Evolutionary conservation across 306 rosid genomes (phyloP), one percentile per base, ranked within the genome.

Genomic region (Malus sylvestris): DNA sequence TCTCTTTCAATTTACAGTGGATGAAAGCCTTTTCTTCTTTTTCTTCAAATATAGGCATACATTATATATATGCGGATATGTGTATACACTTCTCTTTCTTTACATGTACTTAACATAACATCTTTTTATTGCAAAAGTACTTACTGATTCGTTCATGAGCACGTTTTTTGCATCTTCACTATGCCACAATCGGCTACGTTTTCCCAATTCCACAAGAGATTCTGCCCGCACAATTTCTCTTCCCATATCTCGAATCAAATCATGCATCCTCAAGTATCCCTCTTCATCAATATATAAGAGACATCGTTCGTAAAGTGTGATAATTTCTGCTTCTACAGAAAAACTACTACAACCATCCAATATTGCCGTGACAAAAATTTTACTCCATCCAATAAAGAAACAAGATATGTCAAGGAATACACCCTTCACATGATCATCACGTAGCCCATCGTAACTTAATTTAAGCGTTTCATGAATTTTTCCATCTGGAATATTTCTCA

Each of bases 401-500:
- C 81, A 77, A 16, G 80, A 72, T 27, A 87, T 62, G 42, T 87
- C 85, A 40, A 82, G 86, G 32, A 87, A 87, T 32, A 80, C 80
- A 27, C 73, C 83, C 38, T 55, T 80, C 7, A 27, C 64, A 20
- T 29, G 49, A 0, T 51, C 82, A 22, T 30, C 40, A 22, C 1
- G 4, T 8, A 82, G 33, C 1, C 80, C 73, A 27, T 83, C 63
- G 51, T 55, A 83, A 13, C 83, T 83, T 72, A 83, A 64, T 59
- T 30, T 70, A 4, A 83, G 51, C 60, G 13, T 82, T 51, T 60
- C 20, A 9, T 82, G 81, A 7, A 87, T 53, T 27, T 30, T 32
- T 16, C 71, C 42, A 23, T 49, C 42, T 1, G 87, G 87, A 16
- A 78, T 82, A 59, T 0, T 33, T 23, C 78, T 7, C 30, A 87